Conservation (phyloP, 1,284 basidiomycete species). For the Boletus smithii region DNA sequence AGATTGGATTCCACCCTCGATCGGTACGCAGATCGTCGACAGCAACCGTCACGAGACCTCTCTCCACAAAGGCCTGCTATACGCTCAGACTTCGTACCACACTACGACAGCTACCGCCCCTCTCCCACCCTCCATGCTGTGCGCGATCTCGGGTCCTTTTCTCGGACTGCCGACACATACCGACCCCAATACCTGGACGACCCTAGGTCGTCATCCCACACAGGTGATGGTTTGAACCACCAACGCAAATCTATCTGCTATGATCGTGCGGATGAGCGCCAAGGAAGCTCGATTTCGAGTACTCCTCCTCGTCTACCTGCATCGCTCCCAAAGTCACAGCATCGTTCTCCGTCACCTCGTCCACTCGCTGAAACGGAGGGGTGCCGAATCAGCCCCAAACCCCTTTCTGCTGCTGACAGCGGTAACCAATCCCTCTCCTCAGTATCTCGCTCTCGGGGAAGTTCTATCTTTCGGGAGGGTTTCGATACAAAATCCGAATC, state of each 20-base stretch:
- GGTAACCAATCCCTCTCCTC: conserved; percentile 16
- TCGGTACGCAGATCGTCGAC: conserved; percentile 34
- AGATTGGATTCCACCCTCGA: conserved; percentile 30
- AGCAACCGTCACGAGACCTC: conserved; percentile 30
- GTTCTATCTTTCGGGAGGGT: conserved; percentile 27
- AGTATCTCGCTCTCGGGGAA: conserved; percentile 22
- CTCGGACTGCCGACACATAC: conserved; percentile 38
- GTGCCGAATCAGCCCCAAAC: conserved; percentile 6
- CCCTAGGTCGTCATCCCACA: conserved; percentile 21
- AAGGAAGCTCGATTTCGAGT: conserved; percentile 35
- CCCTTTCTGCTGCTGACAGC: conserved; percentile 6
- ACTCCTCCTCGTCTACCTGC: conserved; percentile 28
- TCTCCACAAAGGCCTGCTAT: conserved; percentile 35
- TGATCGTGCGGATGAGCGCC: conserved; percentile 30
- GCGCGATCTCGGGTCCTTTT: conserved; percentile 33
- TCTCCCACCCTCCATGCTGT: conserved; percentile 22
- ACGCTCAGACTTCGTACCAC: conserved; percentile 29
- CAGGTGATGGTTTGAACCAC: conserved; percentile 17
- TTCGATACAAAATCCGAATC: conserved; percentile 31
- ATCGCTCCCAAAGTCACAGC: conserved; percentile 19
- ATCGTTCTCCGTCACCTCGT: conserved; percentile 22
- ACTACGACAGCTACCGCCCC: conserved; percentile 46
- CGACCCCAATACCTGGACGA: conserved; percentile 38
- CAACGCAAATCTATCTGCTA: conserved; percentile 16
- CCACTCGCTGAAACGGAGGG: conserved; percentile 10